Evolutionary conservation across 2,329 filamentous ascomycete genomes (phyloP).

Genomic region (Ceratocystis papillata): DNA sequence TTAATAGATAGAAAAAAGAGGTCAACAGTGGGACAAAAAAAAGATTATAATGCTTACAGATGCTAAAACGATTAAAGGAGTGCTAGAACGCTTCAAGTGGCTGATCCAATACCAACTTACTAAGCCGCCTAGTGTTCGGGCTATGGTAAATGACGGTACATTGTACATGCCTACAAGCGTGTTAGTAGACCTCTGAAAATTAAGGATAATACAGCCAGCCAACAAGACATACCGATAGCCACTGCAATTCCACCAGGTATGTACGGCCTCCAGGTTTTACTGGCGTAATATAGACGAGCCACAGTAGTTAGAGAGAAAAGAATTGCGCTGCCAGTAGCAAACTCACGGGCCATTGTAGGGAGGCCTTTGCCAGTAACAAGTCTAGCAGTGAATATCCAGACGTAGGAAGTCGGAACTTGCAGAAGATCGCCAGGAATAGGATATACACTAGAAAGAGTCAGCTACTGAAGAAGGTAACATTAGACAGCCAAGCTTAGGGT

Average conservation of each 20-base stretch:
- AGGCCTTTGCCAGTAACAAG: conserved; percentile 85
- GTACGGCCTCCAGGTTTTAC: conserved; percentile 57
- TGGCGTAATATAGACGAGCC: conserved; percentile 49
- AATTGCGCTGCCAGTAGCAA: conserved; percentile 61
- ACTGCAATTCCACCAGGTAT: conserved; percentile 92
- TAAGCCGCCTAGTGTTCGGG: conserved; percentile 68
- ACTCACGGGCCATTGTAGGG: conserved; percentile 71
- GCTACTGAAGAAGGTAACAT: conserved; percentile 24
- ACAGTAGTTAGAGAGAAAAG: conserved; percentile 64
- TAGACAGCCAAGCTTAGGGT: too few relatives aligned
- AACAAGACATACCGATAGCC: conserved; percentile 56
- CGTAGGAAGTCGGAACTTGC: conserved; percentile 85
- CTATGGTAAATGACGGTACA: conserved; percentile 87
- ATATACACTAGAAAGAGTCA: conserved; percentile 55
- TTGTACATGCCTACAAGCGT: conserved; percentile 74
- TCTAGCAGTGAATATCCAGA: conserved; percentile 94
- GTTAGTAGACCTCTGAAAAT: background rate
- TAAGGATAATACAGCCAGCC: background rate
- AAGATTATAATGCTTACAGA: conserved; percentile 37
- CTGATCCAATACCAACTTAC: conserved; percentile 66
- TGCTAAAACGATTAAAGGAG: conserved; percentile 79
- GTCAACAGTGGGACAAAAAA: conserved; percentile 20
- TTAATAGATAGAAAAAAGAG: conserved; percentile 9
- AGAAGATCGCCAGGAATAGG: conserved; percentile 79
- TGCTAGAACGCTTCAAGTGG: conserved; percentile 46